Evolutionary conservation across 176 grass and related monocot genomes (phyloP).

Genomic region (Typha latifolia): DNA sequence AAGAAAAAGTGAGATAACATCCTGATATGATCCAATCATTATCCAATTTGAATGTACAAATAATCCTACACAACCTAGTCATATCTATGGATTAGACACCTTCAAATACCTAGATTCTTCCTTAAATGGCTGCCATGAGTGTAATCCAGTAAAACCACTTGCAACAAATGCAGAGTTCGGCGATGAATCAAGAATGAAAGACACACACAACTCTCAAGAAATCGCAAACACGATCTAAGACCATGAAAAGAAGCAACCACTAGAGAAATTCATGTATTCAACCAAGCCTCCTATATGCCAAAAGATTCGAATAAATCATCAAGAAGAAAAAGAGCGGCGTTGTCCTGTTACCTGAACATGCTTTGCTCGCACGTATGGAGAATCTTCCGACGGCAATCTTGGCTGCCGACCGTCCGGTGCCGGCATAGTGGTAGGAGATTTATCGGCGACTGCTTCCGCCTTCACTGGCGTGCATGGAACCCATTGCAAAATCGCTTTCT

Average conservation of each 20-base stretch:
- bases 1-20: neutral
- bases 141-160: no score
- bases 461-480: constrained; percentile 5
- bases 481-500: neutral
- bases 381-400: constrained; percentile 30
- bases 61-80: no score
- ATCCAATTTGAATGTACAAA: no score
- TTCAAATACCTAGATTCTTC: no score
- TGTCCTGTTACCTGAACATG: constrained; percentile 36
- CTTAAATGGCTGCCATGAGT: no score
- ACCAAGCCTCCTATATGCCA: neutral
- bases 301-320: neutral
- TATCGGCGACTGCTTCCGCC: neutral
- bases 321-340: neutral
- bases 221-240: no score
- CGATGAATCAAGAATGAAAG: no score
- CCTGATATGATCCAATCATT: no score
- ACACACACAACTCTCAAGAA: no score
- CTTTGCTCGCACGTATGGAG: constrained; percentile 44
- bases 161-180: no score
- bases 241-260: neutral
- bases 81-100: no score
- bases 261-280: neutral
- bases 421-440: constrained; percentile 3
- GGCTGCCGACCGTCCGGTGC: constrained; percentile 15